Evolutionary conservation across 2,329 filamentous ascomycete species (phyloP), one percentile per base, ranked within the genome.

Genomic region (Chrysosporium keratinophilum): DNA sequence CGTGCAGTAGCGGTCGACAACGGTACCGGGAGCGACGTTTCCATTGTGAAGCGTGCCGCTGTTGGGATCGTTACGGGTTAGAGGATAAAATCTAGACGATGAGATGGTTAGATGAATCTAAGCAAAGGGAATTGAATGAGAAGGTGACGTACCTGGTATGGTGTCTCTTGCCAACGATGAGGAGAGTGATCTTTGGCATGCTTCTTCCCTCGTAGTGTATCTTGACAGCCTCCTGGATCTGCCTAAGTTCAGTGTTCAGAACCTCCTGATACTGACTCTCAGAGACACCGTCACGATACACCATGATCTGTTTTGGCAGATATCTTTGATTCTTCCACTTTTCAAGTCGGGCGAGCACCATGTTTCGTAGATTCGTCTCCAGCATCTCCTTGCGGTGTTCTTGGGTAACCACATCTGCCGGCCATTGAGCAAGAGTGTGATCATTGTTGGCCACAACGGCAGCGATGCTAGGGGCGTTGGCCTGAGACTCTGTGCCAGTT

Each of bases 201-300:
- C 3, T 23, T 1, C 73, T 61, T 0, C 72, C 70, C 0, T 77
- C 74, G 63, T 88, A 91, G 1, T 76, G 53, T 28, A 71, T 65
- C 1, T 69, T 60, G 65, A 86, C 90, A 0, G 88, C 88, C 5
- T 74, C 68, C 5, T 82, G 62, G 23, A 73, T 63, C 1, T 62
- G 60, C 0, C 65, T 64, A 0, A 94, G 74, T 67, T 95, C 90
- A 0, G 77, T 57, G 0, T 79, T 70, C 0, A 93, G 70, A 0
- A 95, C 84, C 20, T 78, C 72, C 0, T 76, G 63, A 67, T 90
- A 95, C 60, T 95, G 88, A 0, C 87, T 83, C 62, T 95, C 89
- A 0, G 87, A 93, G 0, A 95, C 88, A 35, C 90, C 90, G 61
- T 95, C 90, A 23, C 90, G 83, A 72, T 88, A 96, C 41, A 95